A percentile compares a stretch with the other conserved stretches of the same genome.
phyloP scores from a whole-genome alignment of 2,329 filamentous ascomycete species.

The Hypoxylon sp. region DNA sequence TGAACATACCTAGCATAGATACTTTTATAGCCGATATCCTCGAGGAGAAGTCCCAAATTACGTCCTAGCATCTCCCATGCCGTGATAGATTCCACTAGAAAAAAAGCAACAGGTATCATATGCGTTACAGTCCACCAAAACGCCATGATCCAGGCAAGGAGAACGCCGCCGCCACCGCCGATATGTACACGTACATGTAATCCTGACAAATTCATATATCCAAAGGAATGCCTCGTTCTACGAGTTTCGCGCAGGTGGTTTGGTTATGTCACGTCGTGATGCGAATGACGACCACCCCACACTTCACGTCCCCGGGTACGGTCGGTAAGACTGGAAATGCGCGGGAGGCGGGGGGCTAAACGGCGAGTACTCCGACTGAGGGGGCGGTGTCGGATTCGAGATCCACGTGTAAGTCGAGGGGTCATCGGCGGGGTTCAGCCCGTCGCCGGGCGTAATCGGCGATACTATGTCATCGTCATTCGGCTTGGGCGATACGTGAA shows the following conservation, averaged over 20 bases:
- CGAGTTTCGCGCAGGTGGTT: neutral
- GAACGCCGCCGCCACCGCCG: conserved; percentile 2
- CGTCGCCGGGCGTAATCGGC: conserved; percentile 37
- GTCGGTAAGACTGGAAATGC: conserved; percentile 51
- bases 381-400: conserved; percentile 42
- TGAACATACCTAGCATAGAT: conserved; percentile 22
- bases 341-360: conserved; percentile 50
- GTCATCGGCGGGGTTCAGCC: conserved; percentile 38
- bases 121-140: conserved; percentile 34
- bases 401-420: conserved; percentile 43
- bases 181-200: conserved; percentile 36
- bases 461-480: conserved; percentile 43
- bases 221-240: conserved; percentile 10
- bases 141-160: conserved; percentile 28
- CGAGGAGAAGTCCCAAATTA: conserved; percentile 8
- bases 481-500: conserved; percentile 30
- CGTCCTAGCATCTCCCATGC: neutral
- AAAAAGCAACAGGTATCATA: conserved; percentile 47
- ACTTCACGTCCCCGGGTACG: conserved; percentile 47
- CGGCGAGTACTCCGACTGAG: conserved; percentile 48
- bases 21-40: conserved; percentile 14
- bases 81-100: conserved; percentile 3
- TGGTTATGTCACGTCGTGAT: neutral
- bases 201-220: conserved; percentile 13
- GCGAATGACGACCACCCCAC: neutral